Percentiles rank a stretch among this genome's conserved stretches.
Conservation (phyloP, 352 stramenopile genomes). For the Pythium myriotylum region DNA sequence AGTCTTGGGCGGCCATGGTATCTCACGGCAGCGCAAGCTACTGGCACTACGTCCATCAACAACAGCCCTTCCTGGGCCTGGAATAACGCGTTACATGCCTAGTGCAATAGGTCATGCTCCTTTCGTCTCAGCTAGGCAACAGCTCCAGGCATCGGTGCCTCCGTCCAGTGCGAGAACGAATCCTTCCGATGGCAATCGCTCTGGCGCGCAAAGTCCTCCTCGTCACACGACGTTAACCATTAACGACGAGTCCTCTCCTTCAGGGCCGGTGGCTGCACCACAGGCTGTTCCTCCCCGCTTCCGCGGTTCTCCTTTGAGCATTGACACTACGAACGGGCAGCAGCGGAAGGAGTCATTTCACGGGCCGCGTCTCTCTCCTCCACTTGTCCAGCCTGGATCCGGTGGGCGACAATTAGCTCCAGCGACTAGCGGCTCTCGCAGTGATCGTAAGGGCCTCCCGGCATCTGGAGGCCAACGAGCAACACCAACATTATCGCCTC, state of each 20-base stretch:
- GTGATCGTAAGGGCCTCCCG: background rate
- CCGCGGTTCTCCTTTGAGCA: slow-evolving; percentile 7
- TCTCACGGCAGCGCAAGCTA: background rate
- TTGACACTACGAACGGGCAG: slow-evolving; percentile 15
- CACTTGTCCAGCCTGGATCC: background rate
- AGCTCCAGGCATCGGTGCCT: background rate
- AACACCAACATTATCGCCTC: background rate
- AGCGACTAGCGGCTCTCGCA: no score
- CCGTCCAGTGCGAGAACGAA: background rate
- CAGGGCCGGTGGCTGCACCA: background rate
- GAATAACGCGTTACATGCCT: background rate
- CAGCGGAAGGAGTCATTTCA: background rate
- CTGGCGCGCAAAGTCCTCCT: background rate
- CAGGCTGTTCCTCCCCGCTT: background rate
- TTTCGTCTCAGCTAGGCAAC: slow-evolving; percentile 7
- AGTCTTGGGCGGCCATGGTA: slow-evolving; percentile 30
- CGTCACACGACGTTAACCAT: slow-evolving; percentile 16
- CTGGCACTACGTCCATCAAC: background rate
- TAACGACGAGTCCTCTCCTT: background rate
- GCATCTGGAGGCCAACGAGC: no score
- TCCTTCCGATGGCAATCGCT: background rate
- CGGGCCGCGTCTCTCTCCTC: background rate
- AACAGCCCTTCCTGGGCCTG: background rate
- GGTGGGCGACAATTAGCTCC: slow-evolving; percentile 1
- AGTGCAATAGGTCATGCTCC: slow-evolving; percentile 1